These are phyloP conservation scores for Nigrospora sphaerica DNA, from an alignment of 2,329 filamentous ascomycete species.

Conservation along the genomic window DNA sequence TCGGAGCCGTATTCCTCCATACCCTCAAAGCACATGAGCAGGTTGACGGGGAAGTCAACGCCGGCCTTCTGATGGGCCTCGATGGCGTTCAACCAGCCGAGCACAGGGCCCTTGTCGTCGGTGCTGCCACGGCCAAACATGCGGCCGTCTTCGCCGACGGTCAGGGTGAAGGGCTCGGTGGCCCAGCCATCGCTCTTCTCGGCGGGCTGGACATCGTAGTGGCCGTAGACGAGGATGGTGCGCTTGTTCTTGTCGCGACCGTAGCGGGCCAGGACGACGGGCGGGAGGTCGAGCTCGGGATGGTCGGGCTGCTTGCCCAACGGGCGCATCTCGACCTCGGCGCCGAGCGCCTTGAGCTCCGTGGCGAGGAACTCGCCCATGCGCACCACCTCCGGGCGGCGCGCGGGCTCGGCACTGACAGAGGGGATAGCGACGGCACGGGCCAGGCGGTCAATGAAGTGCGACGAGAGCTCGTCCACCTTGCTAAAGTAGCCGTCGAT, in stretches of 20 bases:
- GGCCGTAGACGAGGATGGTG: constrained; percentile 93
- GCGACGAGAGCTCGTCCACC: constrained; percentile 71
- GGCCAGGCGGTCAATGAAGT: constrained; percentile 84
- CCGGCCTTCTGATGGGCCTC: constrained; percentile 95
- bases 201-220: constrained; percentile 98
- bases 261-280: constrained; percentile 86
- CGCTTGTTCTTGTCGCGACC: constrained; percentile 88
- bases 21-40: constrained; percentile 98
- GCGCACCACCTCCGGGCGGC: constrained; percentile 85
- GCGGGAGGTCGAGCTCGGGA: constrained; percentile 84
- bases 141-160: constrained; percentile 79
- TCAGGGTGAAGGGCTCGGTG: constrained; percentile 87
- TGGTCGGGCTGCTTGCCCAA: constrained; percentile 90
- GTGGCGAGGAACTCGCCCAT: constrained; percentile 89
- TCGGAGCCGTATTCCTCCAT: constrained; percentile 99
- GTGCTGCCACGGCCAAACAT: constrained; percentile 97
- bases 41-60: constrained; percentile 91
- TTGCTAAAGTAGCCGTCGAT: constrained; percentile 90
- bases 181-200: constrained; percentile 91
- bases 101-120: constrained; percentile 94
- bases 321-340: constrained; percentile 76
- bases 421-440: constrained; percentile 95
- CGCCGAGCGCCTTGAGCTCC: constrained; percentile 78
- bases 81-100: constrained; percentile 97
- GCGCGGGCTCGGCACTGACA: constrained; percentile 81